phyloP scores from a whole-genome alignment of 768 basidiomycete species.

The Boletus pseudo-olivaceus region DNA sequence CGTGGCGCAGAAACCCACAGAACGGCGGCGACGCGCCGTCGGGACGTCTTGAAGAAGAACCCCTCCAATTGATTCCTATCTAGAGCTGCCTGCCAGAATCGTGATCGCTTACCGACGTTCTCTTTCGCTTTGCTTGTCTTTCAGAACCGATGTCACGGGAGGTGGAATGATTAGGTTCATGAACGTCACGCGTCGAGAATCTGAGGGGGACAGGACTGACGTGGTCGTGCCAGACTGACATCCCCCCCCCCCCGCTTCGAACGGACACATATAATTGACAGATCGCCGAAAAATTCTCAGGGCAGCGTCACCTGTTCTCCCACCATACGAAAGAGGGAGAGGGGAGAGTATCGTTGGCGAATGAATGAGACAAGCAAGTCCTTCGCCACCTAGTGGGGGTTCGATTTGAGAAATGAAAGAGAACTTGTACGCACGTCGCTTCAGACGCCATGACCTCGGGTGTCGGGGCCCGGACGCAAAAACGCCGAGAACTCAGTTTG shows the following conservation, averaged over 20 bases:
- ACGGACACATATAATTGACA: neutral
- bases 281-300: neutral
- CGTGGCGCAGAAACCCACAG: neutral
- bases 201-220: neutral
- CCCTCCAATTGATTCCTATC: neutral
- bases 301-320: neutral
- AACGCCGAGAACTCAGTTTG: neutral
- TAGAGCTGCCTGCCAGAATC: neutral
- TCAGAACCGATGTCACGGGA: neutral
- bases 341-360: neutral
- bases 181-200: neutral
- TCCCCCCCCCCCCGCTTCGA: no score
- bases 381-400: neutral
- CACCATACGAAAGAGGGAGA: neutral
- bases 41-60: neutral
- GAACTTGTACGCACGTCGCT: neutral
- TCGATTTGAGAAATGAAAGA: neutral
- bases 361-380: no score
- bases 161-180: neutral
- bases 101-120: neutral
- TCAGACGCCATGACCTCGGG: neutral
- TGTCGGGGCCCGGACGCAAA: neutral
- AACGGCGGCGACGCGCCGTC: neutral
- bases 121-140: neutral
- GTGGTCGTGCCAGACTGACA: neutral